A percentile compares a stretch with the other conserved stretches of the same genome.
These are phyloP conservation scores for Mycena galericulata DNA, from an alignment of 768 basidiomycete genomes.

Conservation along the genomic window DNA sequence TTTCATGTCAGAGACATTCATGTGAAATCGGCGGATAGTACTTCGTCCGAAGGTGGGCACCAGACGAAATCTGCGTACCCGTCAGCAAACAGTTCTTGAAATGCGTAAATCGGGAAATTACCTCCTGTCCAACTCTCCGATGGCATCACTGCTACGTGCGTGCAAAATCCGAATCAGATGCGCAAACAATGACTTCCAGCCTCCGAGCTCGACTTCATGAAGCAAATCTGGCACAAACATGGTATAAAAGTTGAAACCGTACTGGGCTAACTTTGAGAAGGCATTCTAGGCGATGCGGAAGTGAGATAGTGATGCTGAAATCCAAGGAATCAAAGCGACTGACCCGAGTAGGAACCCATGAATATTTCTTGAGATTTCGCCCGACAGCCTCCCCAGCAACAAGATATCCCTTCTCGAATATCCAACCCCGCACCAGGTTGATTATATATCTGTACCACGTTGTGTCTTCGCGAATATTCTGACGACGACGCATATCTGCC, in stretches of 20 bases:
- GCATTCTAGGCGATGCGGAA: slow-evolving; percentile 35
- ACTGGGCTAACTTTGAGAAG: slow-evolving; percentile 32
- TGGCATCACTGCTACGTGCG: slow-evolving; percentile 4
- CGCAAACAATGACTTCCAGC: slow-evolving; percentile 40
- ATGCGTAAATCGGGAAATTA: background rate
- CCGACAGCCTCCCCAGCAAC: too few relatives aligned
- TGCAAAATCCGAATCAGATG: slow-evolving; percentile 43
- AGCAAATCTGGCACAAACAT: too few relatives aligned
- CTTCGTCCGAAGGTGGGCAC: slow-evolving; percentile 45
- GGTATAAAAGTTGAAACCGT: slow-evolving; percentile 34
- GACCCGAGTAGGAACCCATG: too few relatives aligned
- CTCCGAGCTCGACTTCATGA: slow-evolving; percentile 45
- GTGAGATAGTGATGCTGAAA: background rate
- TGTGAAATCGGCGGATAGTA: slow-evolving; percentile 50
- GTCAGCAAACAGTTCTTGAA: background rate
- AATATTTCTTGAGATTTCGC: too few relatives aligned
- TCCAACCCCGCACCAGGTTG: too few relatives aligned
- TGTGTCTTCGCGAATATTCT: slow-evolving; percentile 29
- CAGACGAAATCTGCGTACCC: slow-evolving; percentile 40
- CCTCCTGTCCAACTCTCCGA: slow-evolving; percentile 41
- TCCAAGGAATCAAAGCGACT: too few relatives aligned
- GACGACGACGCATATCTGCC: too few relatives aligned
- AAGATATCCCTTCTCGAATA: too few relatives aligned
- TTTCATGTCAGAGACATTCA: slow-evolving; percentile 50
- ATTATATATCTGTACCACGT: slow-evolving; percentile 26